Evolutionary conservation across 2,329 filamentous ascomycete species (phyloP).

Genomic region (Dactylellina sp.): DNA sequence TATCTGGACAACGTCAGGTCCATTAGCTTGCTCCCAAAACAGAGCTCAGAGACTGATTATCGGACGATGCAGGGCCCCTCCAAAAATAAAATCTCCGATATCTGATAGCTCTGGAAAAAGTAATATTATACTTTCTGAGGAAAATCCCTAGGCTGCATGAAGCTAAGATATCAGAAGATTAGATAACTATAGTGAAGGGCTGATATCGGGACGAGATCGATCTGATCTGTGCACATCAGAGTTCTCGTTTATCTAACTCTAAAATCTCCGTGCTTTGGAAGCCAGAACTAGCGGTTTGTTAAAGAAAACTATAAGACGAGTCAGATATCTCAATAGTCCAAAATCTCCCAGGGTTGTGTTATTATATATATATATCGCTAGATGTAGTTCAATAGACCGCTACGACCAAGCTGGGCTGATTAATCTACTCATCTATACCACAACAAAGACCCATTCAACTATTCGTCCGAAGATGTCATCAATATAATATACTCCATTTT

Average conservation of each 20-base stretch:
- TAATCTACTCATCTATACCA: too few relatives aligned
- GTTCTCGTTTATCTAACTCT: not conserved
- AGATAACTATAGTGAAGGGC: not conserved
- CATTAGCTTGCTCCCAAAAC: not conserved
- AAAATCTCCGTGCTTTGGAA: not conserved
- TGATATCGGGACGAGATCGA: conserved; percentile 1
- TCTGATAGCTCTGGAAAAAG: conserved; percentile 13
- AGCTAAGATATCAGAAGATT: conserved; percentile 13
- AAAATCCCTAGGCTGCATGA: not conserved
- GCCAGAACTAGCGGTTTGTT: too few relatives aligned
- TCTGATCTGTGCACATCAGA: conserved; percentile 5
- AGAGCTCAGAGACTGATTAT: conserved; percentile 1
- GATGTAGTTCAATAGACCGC: too few relatives aligned
- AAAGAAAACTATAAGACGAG: too few relatives aligned
- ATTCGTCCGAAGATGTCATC: too few relatives aligned
- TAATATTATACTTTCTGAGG: not conserved
- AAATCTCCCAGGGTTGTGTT: too few relatives aligned
- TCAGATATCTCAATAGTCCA: too few relatives aligned
- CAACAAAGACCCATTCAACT: too few relatives aligned
- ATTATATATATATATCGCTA: too few relatives aligned
- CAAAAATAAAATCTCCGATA: conserved; percentile 16
- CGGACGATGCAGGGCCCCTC: conserved; percentile 12
- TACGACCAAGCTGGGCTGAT: too few relatives aligned
- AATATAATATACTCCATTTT: not conserved
- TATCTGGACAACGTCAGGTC: conserved; percentile 13